phyloP scores from a whole-genome alignment of 2,329 filamentous ascomycete species.

The Fusarium illudens region DNA sequence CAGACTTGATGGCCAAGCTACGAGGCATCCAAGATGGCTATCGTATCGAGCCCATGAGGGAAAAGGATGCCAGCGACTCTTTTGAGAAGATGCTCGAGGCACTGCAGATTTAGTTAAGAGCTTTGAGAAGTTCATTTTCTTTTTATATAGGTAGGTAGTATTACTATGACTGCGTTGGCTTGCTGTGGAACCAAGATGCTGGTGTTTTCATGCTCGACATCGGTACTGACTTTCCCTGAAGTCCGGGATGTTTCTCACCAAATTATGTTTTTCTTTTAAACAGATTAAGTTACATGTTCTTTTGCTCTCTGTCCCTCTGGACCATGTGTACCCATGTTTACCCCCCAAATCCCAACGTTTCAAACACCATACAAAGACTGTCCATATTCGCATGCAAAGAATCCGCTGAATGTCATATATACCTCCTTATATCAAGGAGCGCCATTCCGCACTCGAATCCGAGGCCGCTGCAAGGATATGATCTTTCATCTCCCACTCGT shows the following conservation, averaged over 20 bases:
- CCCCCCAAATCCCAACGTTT: neutral
- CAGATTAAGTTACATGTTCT: neutral
- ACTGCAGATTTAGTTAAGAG: neutral
- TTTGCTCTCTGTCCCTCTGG: no score
- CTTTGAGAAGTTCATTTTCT: neutral
- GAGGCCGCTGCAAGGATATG: neutral
- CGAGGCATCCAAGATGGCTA: slow-evolving; percentile 4
- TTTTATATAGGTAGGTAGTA: neutral
- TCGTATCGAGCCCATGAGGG: neutral
- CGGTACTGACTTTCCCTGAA: no score
- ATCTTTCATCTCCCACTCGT: neutral
- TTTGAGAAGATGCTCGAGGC: neutral
- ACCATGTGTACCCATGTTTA: neutral
- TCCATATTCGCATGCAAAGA: no score
- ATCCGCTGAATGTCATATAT: no score
- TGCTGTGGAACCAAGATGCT: no score
- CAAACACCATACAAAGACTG: no score
- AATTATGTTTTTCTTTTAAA: neutral
- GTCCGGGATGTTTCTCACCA: no score
- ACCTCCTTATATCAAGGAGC: no score
- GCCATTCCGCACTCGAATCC: no score
- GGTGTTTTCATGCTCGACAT: no score
- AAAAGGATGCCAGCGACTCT: neutral
- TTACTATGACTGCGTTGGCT: no score
- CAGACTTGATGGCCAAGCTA: slow-evolving; percentile 2